Percentiles rank a stretch among this genome's conserved stretches.
These are phyloP conservation scores for Acorus calamus DNA, from an alignment of 106 monocot species.

Conservation along the genomic window DNA sequence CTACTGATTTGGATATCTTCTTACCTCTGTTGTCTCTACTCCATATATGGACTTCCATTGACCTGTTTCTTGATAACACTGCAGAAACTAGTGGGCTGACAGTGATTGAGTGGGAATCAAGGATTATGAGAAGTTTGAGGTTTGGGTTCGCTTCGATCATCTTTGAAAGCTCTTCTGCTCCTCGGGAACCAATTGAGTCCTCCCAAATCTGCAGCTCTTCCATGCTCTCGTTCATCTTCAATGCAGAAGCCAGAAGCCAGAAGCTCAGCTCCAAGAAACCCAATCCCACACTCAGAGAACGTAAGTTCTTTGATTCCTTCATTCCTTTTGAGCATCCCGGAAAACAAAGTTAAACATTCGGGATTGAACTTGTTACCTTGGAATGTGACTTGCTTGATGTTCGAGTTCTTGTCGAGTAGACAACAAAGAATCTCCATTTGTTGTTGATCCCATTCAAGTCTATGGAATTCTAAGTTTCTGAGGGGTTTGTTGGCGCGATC, in stretches of 20 bases:
- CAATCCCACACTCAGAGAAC: slow-evolving; percentile 50
- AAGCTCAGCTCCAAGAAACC: slow-evolving; percentile 21
- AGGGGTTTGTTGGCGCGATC: slow-evolving; percentile 2
- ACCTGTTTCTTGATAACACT: slow-evolving; percentile 41
- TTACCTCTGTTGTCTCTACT: slow-evolving; percentile 11
- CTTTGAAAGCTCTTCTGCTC: slow-evolving; percentile 57
- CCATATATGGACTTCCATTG: slow-evolving; percentile 59
- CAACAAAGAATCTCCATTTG: slow-evolving; percentile 12
- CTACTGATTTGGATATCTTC: slow-evolving; percentile 35
- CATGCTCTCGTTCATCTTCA: slow-evolving; percentile 29
- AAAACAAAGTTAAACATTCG: slow-evolving; percentile 21
- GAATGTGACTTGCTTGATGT: slow-evolving; percentile 41
- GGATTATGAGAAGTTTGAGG: slow-evolving; percentile 33
- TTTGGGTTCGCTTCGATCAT: slow-evolving; percentile 56
- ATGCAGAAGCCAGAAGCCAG: slow-evolving; percentile 52
- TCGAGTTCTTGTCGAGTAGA: slow-evolving; percentile 16
- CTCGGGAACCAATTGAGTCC: slow-evolving; percentile 44
- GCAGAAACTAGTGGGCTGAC: slow-evolving; percentile 48
- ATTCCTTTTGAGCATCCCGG: slow-evolving; percentile 31
- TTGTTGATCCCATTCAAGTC: slow-evolving; percentile 27
- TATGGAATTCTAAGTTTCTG: slow-evolving; percentile 39
- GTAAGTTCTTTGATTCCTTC: slow-evolving; percentile 22
- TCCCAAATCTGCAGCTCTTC: slow-evolving; percentile 70
- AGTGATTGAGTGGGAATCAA: slow-evolving; percentile 40
- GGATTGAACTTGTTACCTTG: slow-evolving; percentile 30